Base-by-base conservation (phyloP, 768 basidiomycete species). In the Cytidiella melzeri region DNA sequence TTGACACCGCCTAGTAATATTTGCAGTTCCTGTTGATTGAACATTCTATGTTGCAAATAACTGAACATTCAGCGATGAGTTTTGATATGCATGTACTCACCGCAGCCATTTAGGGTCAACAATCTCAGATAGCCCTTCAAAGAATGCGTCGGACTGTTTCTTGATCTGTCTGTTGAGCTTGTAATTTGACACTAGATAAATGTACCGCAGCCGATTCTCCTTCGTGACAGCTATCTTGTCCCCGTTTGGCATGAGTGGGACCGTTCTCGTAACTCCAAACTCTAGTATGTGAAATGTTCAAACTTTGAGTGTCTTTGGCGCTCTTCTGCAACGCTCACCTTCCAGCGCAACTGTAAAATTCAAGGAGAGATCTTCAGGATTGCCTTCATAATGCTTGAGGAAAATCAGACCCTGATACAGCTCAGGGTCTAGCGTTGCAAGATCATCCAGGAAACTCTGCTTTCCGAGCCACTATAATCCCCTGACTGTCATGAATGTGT, bases 1-100 rank as follows among this genome's bases (percentile, higher is more conserved):
- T 94, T 87, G 26, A 88, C 87, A 5, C 91, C 92, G 0, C 94
- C 94, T 5, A 99, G 74, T 1, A 98, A 72, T 42, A 95, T 85
- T 62, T 93, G 92, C 3, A 97, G 73, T 65, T 98, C 96, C 62
- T 91, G 87, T 56, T 95, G 94, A 64, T 97, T 95, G 69, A 98
- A 99, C 90, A 98, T 94, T 40, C 92, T 89, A 53, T 5, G 43
- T 41, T 13, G 1, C 9, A 9, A 37, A 10, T 12, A 39, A 18
- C 11, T 20, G 15, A 9, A 47, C 27, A 6, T 24, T 15, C 5
- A n/a, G n/a, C n/a, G n/a, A n/a, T n/a, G n/a, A n/a, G n/a, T n/a
- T n/a, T n/a, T n/a, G n/a, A n/a, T n/a, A 12, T n/a, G 21, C 37
- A n/a, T 20, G 15, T 13, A 63, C 67, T 30, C 39, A 85, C 80